Percentiles rank a stretch among this genome's conserved stretches.
These are phyloP conservation scores for Mucor plumbeus DNA, from an alignment of 371 early-diverging fungal species.

Conservation along the genomic window DNA sequence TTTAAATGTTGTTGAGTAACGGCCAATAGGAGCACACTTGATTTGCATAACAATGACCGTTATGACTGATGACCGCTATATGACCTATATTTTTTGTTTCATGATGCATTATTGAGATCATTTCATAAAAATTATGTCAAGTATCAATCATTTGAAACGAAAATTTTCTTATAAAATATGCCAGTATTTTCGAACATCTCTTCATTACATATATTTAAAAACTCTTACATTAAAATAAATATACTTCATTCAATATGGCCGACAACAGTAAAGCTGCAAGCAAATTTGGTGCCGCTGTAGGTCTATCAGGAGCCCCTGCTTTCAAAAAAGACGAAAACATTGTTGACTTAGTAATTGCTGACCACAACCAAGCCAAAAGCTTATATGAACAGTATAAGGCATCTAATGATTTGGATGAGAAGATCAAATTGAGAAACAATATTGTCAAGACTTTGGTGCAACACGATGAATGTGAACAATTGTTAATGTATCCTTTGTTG, in stretches of 20 bases:
- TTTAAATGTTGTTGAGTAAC: not conserved
- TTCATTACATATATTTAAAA: not conserved
- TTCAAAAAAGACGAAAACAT: constrained; percentile 10
- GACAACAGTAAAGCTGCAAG: constrained; percentile 12
- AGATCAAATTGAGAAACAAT: constrained; percentile 8
- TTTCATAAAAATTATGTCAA: not conserved
- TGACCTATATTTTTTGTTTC: not conserved
- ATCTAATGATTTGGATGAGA: constrained; percentile 5
- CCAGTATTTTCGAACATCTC: too few species aligned
- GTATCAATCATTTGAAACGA: not conserved
- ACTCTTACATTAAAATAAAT: constrained; percentile 1
- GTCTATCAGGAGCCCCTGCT: constrained; percentile 18
- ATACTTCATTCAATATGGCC: not conserved
- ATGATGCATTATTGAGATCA: not conserved
- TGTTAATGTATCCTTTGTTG: constrained; percentile 21
- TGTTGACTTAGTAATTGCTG: constrained; percentile 15
- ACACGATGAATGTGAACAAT: constrained; percentile 20
- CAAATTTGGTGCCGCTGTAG: constrained; percentile 21
- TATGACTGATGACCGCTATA: not conserved
- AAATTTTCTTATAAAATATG: too few species aligned
- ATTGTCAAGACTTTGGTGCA: constrained; percentile 16
- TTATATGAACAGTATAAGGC: constrained; percentile 14
- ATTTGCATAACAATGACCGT: not conserved
- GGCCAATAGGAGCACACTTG: not conserved
- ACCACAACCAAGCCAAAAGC: constrained; percentile 12